Conservation (phyloP, 306 rosid species). For the Lithocarpus polystachyus region DNA sequence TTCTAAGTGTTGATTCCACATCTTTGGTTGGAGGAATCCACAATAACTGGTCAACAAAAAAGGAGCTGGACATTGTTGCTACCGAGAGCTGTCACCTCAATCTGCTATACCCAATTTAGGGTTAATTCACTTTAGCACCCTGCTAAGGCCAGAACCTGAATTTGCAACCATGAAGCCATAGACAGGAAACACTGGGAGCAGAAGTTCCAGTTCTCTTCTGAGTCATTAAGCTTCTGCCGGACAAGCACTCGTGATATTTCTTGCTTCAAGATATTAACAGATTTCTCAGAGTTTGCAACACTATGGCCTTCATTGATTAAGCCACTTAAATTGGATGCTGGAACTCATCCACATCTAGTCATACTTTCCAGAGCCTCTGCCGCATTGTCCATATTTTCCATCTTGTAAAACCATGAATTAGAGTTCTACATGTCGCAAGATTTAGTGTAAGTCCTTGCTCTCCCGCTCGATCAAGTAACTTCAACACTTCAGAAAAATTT, state of each 20-base stretch:
- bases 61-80: not conserved
- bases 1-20: not conserved
- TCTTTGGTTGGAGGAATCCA: not conserved
- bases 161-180: not conserved
- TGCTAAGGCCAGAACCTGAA: not conserved
- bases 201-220: not conserved
- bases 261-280: not conserved
- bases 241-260: not conserved
- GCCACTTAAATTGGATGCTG: slow-evolving; percentile 24
- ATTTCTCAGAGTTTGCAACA: slow-evolving; percentile 13
- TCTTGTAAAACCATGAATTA: slow-evolving; percentile 29
- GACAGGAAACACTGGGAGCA: not conserved
- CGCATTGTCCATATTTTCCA: slow-evolving; percentile 29
- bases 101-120: not conserved
- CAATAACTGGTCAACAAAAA: not conserved
- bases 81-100: not conserved
- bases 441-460: slow-evolving; percentile 22
- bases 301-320: slow-evolving; percentile 14
- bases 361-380: slow-evolving; percentile 29
- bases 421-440: slow-evolving; percentile 21
- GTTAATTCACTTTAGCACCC: not conserved
- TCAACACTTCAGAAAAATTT: slow-evolving; percentile 4
- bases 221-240: not conserved
- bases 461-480: slow-evolving; percentile 34
- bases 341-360: slow-evolving; percentile 41